phyloP scores from a whole-genome alignment of 345 rosid species.

The Salix dunnii region DNA sequence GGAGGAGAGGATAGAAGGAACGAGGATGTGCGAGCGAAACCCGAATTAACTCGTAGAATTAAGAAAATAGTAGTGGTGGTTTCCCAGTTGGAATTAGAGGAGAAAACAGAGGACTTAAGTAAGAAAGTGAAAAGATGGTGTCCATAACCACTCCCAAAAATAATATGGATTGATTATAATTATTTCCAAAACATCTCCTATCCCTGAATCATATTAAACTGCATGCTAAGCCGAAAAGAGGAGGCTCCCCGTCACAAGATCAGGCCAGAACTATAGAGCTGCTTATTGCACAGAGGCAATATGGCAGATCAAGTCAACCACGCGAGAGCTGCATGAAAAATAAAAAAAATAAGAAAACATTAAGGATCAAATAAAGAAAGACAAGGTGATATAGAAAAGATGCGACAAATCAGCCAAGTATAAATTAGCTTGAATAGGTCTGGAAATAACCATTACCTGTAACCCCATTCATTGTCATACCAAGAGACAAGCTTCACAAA shows the following conservation, averaged over 20 bases:
- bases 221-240: slow-evolving; percentile 5
- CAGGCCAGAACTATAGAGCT: neutral
- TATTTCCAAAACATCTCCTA: slow-evolving; percentile 4
- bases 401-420: neutral
- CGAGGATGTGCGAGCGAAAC: no score
- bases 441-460: slow-evolving; percentile 16
- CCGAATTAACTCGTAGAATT: neutral
- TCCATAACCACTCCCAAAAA: neutral
- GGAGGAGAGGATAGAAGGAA: no score
- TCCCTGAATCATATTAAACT: neutral
- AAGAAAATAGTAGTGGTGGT: neutral
- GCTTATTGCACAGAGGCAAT: slow-evolving; percentile 26
- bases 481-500: slow-evolving; percentile 22
- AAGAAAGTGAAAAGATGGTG: neutral
- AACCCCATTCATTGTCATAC: slow-evolving; percentile 28
- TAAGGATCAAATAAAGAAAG: neutral
- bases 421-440: neutral
- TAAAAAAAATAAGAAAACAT: neutral
- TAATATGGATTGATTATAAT: neutral
- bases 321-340: slow-evolving; percentile 40
- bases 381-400: neutral
- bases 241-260: neutral
- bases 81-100: neutral
- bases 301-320: slow-evolving; percentile 54
- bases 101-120: neutral